Evolutionary conservation across 176 grass and related monocot species (phyloP).

Genomic region (Zoysia pacifica): DNA sequence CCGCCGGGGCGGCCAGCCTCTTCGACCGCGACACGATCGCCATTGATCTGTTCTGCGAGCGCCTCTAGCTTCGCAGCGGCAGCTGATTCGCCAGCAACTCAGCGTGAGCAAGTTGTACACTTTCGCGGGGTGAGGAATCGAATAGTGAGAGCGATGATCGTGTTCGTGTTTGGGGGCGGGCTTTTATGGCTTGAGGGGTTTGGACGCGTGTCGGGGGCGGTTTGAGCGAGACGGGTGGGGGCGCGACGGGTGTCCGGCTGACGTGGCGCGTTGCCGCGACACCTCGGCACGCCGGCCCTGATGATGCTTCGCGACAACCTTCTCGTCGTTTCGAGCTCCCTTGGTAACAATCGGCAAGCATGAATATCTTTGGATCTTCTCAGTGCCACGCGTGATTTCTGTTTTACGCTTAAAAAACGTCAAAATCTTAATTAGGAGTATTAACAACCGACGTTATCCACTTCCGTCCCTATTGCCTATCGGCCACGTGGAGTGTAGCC

Average conservation of each 20-base stretch:
- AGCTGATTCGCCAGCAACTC: background rate
- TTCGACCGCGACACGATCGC: constrained; percentile 34
- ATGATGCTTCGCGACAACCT: background rate
- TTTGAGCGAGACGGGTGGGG: constrained; percentile 12
- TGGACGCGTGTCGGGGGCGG: constrained; percentile 52
- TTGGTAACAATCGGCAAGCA: no score
- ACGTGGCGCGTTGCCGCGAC: constrained; percentile 43
- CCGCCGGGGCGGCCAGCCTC: constrained; percentile 29
- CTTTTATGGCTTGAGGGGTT: constrained; percentile 9
- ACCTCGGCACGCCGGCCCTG: constrained; percentile 17
- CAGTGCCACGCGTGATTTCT: no score
- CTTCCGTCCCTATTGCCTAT: no score
- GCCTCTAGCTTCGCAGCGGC: background rate
- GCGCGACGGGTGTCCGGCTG: constrained; percentile 52
- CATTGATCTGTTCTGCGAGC: background rate
- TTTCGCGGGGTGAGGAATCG: background rate
- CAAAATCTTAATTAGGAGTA: no score
- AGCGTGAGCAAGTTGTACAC: background rate
- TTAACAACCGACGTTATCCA: no score
- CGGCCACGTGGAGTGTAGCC: background rate
- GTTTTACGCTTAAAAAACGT: no score
- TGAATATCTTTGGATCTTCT: no score
- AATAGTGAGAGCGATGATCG: background rate
- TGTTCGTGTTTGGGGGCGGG: background rate
- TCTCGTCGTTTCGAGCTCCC: constrained; percentile 29